Evolutionary conservation across 176 grass and related monocot species (phyloP), one percentile per base, ranked within the genome.

Genomic region (Rhynchospora breviuscula): DNA sequence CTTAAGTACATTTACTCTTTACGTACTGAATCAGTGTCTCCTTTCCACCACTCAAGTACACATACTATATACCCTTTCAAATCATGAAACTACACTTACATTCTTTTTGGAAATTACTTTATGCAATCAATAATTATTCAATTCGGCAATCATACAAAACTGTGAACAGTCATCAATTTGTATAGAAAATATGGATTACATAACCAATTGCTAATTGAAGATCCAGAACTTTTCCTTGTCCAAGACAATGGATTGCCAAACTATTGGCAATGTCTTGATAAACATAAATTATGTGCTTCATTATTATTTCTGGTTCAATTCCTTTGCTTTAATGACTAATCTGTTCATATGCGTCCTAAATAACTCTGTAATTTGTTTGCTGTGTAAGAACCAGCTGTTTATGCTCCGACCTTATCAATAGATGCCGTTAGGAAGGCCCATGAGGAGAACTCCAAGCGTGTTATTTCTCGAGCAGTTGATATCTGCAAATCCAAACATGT

Each of bases 391-490:
- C 60, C 63, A 84, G 47, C 79, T 13, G 67, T 86, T 13, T 93
- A 91, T 63, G 87, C 86, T 2, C 84, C 90, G 10, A 29, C 90
- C 1, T 33, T 57, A 54, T 82, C 85, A 63, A 7, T 84, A 6
- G 92, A 93, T 12, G 71, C 92, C 6, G 74, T 93, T 63, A 89
- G 57, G 54, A 93, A 77, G 84, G 84, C 90, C 53, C 84, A 89
- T 21, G 84, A 91, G 67, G 87, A 98, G 86, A 90, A 66, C 79
- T 89, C 95, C 1, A 18, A 54, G 61, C 80, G 63, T 71, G 65
- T 90, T 71, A 81, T 93, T 18, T 9, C 80, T 21, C 81, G 79
- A 58, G 95, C 90, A 3, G 62, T 89, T 7, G 77, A 87, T 2
- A 58, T 91, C 4, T 98, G 95, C 86, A 84, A 45, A 15, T 57